These are phyloP conservation scores for Allomyces arbusculus DNA, from an alignment of 192 early-diverging fungal genomes.

Conservation along the genomic window DNA sequence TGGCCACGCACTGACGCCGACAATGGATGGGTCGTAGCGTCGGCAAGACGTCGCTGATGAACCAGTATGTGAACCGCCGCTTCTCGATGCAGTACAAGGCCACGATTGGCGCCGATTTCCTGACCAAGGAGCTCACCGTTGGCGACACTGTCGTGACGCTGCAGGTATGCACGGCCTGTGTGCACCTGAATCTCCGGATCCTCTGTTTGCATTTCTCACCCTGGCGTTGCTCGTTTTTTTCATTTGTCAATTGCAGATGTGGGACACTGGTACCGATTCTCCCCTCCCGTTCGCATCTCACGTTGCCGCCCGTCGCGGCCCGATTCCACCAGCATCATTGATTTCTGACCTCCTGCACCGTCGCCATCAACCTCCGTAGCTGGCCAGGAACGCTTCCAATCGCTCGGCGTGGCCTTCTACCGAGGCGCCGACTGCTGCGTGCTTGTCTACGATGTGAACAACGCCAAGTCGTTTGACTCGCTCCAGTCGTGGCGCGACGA, in stretches of 20 bases:
- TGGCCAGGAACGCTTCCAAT: slow-evolving; percentile 97
- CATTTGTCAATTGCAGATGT: background rate
- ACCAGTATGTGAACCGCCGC: slow-evolving; percentile 95
- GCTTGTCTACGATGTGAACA: slow-evolving; percentile 90
- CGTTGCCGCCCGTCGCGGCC: no score
- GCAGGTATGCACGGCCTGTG: slow-evolving; percentile 33
- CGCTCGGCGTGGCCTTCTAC: slow-evolving; percentile 95
- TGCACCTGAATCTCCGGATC: background rate
- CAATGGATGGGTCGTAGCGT: slow-evolving; percentile 28
- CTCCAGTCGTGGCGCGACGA: slow-evolving; percentile 97
- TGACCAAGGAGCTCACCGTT: slow-evolving; percentile 89
- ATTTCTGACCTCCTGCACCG: no score
- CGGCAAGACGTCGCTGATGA: slow-evolving; percentile 97
- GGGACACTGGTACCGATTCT: background rate
- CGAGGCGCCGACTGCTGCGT: slow-evolving; percentile 98
- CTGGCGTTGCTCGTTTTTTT: background rate
- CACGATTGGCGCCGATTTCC: slow-evolving; percentile 96
- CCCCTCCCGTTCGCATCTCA: no score
- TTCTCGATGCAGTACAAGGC: slow-evolving; percentile 98
- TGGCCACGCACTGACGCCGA: no score
- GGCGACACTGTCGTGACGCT: slow-evolving; percentile 88
- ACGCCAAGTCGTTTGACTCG: slow-evolving; percentile 80
- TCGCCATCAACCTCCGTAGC: no score
- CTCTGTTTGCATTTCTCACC: slow-evolving; percentile 1
- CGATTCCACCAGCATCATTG: no score